Base-by-base conservation (phyloP, 768 basidiomycete species). In the Suillus brevipes region DNA sequence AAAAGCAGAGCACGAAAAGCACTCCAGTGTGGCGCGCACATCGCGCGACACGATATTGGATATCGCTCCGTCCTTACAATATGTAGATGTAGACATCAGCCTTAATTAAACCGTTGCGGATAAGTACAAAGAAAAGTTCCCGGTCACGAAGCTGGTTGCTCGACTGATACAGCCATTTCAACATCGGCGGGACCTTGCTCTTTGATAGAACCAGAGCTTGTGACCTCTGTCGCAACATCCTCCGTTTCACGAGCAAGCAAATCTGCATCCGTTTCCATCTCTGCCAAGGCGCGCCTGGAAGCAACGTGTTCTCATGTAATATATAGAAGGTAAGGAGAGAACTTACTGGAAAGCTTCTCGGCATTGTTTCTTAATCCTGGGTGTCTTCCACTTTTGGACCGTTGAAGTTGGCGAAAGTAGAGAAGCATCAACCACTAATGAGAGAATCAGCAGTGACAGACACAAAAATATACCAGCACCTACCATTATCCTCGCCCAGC, bases 401-500 rank as follows among this genome's bases (percentile, higher is more conserved):
- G 77, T 77, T 18, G 84, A 87, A 1, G 76, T 78, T 0, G 77
- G 76, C 0, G 85, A 80, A 1, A 92, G 73, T 78, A 93, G 79
- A 60, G 87, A 86, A 16, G 82, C 75, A 67, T 94, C 93, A 57
- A 94, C 70, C 5, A 74, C 92, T 94, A 62, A n/a, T 64, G 61
- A 43, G 34, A 36, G 18, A 40, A 36, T 62, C 14, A 62, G 65
- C n/a, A 47, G 23, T 25, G 43, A 50, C 23, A 31, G 53, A 14
- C 28, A 31, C 49, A 49, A 6, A 38, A 42, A 56, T 56, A 20
- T 31, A 28, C 23, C 60, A 23, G n/a, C 14, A 64, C 86, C 74
- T 70, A 94, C 94, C 83, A 68, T 84, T 74, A 71, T 87, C 82
- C 69, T 92, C 92, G 6, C 89, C 90, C 3, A 97, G 79, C 63